Evolutionary conservation across 176 grass and related monocot genomes (phyloP), one percentile per base, ranked within the genome.

Genomic region (Carex kokanica): DNA sequence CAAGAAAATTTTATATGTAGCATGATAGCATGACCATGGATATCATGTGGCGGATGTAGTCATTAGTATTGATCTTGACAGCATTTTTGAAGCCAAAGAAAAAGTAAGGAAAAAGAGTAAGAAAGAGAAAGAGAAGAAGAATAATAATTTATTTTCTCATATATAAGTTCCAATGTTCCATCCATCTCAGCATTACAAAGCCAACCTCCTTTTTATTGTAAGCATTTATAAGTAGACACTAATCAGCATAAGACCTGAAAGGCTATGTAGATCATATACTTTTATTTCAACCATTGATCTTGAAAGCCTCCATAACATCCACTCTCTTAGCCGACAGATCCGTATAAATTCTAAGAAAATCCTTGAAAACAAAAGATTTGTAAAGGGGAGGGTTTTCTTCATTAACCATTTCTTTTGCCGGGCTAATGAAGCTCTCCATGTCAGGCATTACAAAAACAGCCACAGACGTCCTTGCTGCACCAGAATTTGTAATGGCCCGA

Each of bases 231-330:
- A 72, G 2, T 23, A 72, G 38, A 47, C 47, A 74, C 43, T 38
- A 40, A 32, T 34, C 69, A 51, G 43, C 23, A 53, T 25, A 74
- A 74, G 27, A 74, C 21, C 23, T 54, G 23, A 54, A 47, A 72
- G 8, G 9, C 68, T 23, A 25, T 6, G 23, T 54, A 17, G n/a
- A 75, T 52, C n/a, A 7, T 15, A 52, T 25, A 25, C 15, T 52
- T 62, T 62, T 65, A 20, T 65, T 64, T 82, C 36, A 82, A 18
- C 4, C 38, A 16, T 65, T 82, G 2, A 88, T 84, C 80, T 79
- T 89, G 89, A 94, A 91, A 21, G 87, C 85, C 60, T 88, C 90
- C 85, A 89, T 88, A 18, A 94, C 87, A 84, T 72, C 83, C 70
- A 85, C 87, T 41, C 89, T 78, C 20, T 81, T 84, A 16, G 87